Conservation (phyloP, 768 basidiomycete species). For the Lyophyllum shimeji region DNA sequence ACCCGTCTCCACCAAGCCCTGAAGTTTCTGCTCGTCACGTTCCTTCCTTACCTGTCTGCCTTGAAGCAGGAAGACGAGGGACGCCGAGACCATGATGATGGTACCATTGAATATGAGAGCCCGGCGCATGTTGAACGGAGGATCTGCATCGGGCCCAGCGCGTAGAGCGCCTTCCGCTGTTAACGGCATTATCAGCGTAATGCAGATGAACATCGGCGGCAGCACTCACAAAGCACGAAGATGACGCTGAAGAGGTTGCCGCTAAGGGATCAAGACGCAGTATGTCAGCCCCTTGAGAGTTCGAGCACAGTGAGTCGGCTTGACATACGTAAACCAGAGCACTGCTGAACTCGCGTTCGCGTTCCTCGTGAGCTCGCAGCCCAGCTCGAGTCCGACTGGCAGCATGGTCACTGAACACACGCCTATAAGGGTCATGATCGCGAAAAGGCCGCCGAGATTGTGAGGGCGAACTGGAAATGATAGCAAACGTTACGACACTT, state of each 20-base stretch:
- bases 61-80: slow-evolving; percentile 47
- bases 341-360: slow-evolving; percentile 75
- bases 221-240: slow-evolving; percentile 56
- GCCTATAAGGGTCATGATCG: slow-evolving; percentile 70
- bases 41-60: slow-evolving; percentile 65
- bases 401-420: slow-evolving; percentile 65
- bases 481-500: neutral
- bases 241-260: slow-evolving; percentile 66
- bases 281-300: neutral
- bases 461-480: slow-evolving; percentile 53
- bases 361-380: slow-evolving; percentile 77
- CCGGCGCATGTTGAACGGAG: slow-evolving; percentile 72
- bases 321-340: slow-evolving; percentile 70
- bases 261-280: slow-evolving; percentile 31
- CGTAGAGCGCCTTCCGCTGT: slow-evolving; percentile 70
- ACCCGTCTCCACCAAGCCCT: neutral
- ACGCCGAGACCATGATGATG: slow-evolving; percentile 39
- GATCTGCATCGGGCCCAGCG: slow-evolving; percentile 54
- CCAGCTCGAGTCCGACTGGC: slow-evolving; percentile 76
- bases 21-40: slow-evolving; percentile 54
- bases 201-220: neutral
- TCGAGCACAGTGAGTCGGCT: neutral
- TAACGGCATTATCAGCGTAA: neutral
- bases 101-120: slow-evolving; percentile 68
- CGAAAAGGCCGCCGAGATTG: slow-evolving; percentile 60